Evolutionary conservation across 305 asterid species (phyloP), one percentile per base, ranked within the genome.

Genomic region (Ilex paraguariensis): DNA sequence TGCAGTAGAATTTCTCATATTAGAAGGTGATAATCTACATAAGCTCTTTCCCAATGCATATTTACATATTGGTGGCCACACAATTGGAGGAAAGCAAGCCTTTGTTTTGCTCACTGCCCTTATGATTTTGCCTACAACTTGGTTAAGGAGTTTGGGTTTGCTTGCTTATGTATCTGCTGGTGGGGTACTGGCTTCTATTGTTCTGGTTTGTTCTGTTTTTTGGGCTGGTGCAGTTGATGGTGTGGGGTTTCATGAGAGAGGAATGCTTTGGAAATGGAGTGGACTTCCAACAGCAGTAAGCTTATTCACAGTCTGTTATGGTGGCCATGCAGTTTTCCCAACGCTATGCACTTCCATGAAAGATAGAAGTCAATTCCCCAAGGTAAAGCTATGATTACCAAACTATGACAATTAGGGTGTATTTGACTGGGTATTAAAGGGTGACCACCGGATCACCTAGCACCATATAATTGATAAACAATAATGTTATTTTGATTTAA

Each of bases 261-360:
- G 84, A 11, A 51, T 8, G 21, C 45, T 82, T 39, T 79, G 70
- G 79, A 68, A 57, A 53, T 77, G 64, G 73, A 66, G 12, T 48
- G 88, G 88, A 40, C 31, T 84, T 15, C 75, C 81, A 6, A 75
- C 70, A 0, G 63, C 84, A 40, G 42, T 82, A 10, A 79, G 88
- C 16, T 65, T 84, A 68, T 81, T 9, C 57, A 69, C 82, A 0
- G 81, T 84, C 57, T 79, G 87, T 66, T 81, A 76, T 48, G 73
- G 82, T 75, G 87, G 79, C 0, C 87, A 81, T 70, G 64, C 87
- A 0, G 70, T 84, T 60, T 81, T 84, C 17, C 87, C 87, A 7
- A 77, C 81, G 33, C 65, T 81, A 0, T 70, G 72, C 61, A 63
- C 17, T 66, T 81, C 85, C 7, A 79, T 79, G 88, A 72, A 56